A percentile compares a stretch with the other conserved stretches of the same genome.
phyloP scores from a whole-genome alignment of 495 filamentous ascomycete genomes.

The Bryoglossum gracile region DNA sequence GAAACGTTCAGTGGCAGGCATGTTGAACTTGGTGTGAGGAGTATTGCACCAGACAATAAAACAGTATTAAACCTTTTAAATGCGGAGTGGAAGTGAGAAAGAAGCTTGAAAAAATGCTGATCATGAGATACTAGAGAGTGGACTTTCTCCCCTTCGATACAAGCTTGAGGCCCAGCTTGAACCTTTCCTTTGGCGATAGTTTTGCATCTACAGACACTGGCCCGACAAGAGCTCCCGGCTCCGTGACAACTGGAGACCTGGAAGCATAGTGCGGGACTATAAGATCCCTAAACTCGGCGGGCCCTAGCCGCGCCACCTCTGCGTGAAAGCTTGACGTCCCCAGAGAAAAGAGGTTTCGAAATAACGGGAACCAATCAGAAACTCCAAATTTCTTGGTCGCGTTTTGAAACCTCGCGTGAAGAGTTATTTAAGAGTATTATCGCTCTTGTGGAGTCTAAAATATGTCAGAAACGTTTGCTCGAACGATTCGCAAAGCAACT shows the following conservation, averaged over 20 bases:
- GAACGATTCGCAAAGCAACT: too few relatives aligned
- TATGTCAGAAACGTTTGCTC: too few relatives aligned
- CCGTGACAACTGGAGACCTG: too few relatives aligned
- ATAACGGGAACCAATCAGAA: neutral
- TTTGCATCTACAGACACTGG: neutral
- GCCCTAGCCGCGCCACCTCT: neutral
- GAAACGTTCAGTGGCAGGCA: conserved; percentile 17
- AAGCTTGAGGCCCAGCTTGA: too few relatives aligned
- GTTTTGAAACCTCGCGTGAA: too few relatives aligned
- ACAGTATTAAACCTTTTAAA: neutral
- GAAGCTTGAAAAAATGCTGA: neutral
- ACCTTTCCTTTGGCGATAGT: neutral
- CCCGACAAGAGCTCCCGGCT: neutral
- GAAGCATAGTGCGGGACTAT: too few relatives aligned
- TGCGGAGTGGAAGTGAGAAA: neutral
- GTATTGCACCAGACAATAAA: conserved; percentile 16
- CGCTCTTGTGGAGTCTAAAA: too few relatives aligned
- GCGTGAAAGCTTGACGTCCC: neutral
- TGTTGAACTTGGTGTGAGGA: conserved; percentile 7
- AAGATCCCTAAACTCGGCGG: neutral
- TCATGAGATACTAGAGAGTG: neutral
- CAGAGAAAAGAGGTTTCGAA: neutral
- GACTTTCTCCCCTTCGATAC: neutral
- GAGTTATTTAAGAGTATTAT: too few relatives aligned
- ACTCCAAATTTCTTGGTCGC: too few relatives aligned